Conservation (phyloP, 176 grass and related monocot genomes). For the Oryza longistaminata region DNA sequence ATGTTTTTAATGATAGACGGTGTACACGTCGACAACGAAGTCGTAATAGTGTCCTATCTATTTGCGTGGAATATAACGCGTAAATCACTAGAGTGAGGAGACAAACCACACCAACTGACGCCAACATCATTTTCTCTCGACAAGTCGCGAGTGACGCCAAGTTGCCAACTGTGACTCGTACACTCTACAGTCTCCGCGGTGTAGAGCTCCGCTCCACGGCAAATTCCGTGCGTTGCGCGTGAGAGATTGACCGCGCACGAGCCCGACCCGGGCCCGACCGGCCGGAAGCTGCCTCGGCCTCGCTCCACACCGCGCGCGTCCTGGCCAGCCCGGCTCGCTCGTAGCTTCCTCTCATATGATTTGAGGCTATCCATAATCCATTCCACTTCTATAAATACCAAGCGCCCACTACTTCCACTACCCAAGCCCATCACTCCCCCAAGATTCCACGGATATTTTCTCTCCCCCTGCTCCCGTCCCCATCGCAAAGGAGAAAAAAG, state of each 20-base stretch:
- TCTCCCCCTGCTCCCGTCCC: not conserved
- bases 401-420: not conserved
- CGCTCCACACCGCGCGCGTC: not conserved
- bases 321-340: not conserved
- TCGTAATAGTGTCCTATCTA: no score
- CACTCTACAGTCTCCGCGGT: not conserved
- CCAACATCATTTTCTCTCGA: no score
- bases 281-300: slow-evolving; percentile 27
- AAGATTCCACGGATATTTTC: not conserved
- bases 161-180: no score
- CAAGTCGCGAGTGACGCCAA: no score
- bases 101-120: no score
- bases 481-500: not conserved
- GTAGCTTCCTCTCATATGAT: not conserved
- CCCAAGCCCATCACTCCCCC: not conserved
- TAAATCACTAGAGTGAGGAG: no score
- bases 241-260: not conserved
- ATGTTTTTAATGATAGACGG: no score
- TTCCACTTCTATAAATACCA: not conserved
- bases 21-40: no score
- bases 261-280: no score
- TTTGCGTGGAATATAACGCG: no score
- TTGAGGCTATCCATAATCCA: no score
- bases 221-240: slow-evolving; percentile 16
- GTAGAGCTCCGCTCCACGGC: not conserved